Conservation (phyloP, 805 yeast species). For the Candida piceae region DNA sequence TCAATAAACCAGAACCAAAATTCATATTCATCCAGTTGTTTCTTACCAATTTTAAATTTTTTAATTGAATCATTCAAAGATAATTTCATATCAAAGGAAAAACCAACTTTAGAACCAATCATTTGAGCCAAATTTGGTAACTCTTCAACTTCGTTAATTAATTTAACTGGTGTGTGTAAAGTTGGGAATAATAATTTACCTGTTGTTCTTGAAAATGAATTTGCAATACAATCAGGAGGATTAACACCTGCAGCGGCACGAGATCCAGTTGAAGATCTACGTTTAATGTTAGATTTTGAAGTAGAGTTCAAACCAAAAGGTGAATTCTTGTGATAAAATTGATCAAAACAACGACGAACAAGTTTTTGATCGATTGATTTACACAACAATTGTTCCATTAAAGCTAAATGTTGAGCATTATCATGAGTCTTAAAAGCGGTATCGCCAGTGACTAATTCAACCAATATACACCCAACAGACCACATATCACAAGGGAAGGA, state of each 20-base stretch:
- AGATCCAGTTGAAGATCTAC: slow-evolving; percentile 10
- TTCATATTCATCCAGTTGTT: slow-evolving; percentile 59
- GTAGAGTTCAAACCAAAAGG: slow-evolving; percentile 1
- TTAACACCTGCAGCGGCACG: not conserved
- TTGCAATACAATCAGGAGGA: slow-evolving; percentile 21
- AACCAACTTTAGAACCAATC: slow-evolving; percentile 28
- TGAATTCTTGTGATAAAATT: slow-evolving; percentile 14
- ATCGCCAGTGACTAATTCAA: slow-evolving; percentile 89
- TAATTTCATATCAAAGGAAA: slow-evolving; percentile 18
- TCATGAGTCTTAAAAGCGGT: slow-evolving; percentile 94
- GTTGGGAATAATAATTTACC: slow-evolving; percentile 33
- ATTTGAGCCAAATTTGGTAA: slow-evolving; percentile 24
- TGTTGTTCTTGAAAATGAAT: slow-evolving; percentile 27
- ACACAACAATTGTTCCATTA: slow-evolving; percentile 82
- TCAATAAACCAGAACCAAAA: slow-evolving; percentile 79
- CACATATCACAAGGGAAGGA: slow-evolving; percentile 95
- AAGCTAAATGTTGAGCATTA: slow-evolving; percentile 87
- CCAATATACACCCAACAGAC: slow-evolving; percentile 92
- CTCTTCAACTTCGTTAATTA: slow-evolving; percentile 33
- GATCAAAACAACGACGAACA: slow-evolving; percentile 29
- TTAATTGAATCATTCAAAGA: slow-evolving; percentile 22
- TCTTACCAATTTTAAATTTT: slow-evolving; percentile 19
- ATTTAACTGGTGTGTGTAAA: slow-evolving; percentile 29
- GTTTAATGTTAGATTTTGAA: slow-evolving; percentile 4
- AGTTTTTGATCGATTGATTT: slow-evolving; percentile 38